Base-by-base conservation (phyloP, 2,329 filamentous ascomycete species). In the Pezicula neosporulosa region DNA sequence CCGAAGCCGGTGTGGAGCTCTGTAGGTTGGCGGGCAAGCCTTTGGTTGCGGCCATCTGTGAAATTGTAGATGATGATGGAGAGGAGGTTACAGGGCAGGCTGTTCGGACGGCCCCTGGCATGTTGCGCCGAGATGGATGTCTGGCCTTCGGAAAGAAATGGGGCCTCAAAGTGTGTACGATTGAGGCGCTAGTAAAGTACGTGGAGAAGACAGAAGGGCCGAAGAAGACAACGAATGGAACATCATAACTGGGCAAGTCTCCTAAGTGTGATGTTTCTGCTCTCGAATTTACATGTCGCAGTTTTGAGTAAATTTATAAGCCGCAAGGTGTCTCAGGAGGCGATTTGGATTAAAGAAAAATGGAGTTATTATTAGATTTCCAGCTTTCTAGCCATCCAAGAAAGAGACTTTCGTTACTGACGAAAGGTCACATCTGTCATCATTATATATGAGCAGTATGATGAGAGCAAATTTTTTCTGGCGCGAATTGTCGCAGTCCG, bases 161-260 rank as follows among this genome's bases (percentile, higher is more conserved):
- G 85, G 91, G 91, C 4, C 76, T 99, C 61, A 94, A 88, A 76
- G 90, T 96, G 53, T 96, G 92, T 72, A 97, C 94, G 28, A 97
- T 99, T 72, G 91, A 93, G 67, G 91, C 93, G 71, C 71, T 99
- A 72, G 86, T 93, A 27, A 77, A 75, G 51, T 88, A 95, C 54
- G 57, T 66, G 36, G 64, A 66, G 55, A 51, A 45, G 52, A 64
- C 50, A 39, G 61, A 66, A 51, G 63, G 63, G 41, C 52, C 44
- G n/a, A 56, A 58, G 51, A 48, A 53, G 28, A 38, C 24, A 38
- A 48, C 43, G 28, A 62, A 63, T 55, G 60, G 57, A 19, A 55
- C 48, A 28, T 30, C 38, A 15, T 59, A 47, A 54, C 12, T 13
- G 30, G 30, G 30, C 4, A 7, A 33, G 30, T 10, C 10, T 33